phyloP scores from a whole-genome alignment of 768 basidiomycete genomes.

The Amylocystis lapponica region DNA sequence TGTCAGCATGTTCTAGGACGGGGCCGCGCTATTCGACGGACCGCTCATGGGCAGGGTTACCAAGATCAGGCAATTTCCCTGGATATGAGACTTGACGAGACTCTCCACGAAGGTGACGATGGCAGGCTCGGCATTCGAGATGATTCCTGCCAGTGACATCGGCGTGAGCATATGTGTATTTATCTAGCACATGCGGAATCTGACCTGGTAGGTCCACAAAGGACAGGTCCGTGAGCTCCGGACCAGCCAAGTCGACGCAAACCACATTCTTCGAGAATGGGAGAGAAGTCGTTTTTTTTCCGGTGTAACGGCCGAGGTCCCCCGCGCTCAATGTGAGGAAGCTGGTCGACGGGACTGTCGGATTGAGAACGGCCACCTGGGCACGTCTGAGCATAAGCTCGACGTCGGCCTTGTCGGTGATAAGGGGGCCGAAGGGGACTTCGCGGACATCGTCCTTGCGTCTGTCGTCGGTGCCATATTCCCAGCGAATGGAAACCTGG shows the following conservation, averaged over 20 bases:
- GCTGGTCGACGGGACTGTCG: conserved; percentile 25
- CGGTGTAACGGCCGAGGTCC: background rate
- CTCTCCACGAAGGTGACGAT: conserved; percentile 40
- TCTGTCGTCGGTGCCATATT: conserved; percentile 29
- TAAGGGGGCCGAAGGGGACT: conserved; percentile 34
- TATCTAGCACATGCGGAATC: background rate
- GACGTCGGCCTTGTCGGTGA: conserved; percentile 39
- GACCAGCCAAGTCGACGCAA: conserved; percentile 21
- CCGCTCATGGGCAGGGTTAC: conserved; percentile 51
- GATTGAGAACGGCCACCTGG: conserved; percentile 54
- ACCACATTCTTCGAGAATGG: conserved; percentile 22
- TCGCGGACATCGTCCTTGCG: conserved; percentile 20
- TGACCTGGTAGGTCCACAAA: conserved; percentile 24
- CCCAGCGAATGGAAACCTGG: conserved; percentile 39
- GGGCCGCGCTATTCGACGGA: conserved; percentile 13
- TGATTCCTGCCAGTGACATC: conserved; percentile 27
- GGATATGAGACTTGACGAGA: conserved; percentile 44
- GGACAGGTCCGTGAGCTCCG: conserved; percentile 20
- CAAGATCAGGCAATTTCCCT: conserved; percentile 47
- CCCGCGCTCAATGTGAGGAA: conserved; percentile 8
- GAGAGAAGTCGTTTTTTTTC: background rate
- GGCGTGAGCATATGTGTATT: background rate
- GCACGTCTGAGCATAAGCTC: conserved; percentile 55
- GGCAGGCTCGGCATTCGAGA: conserved; percentile 41
- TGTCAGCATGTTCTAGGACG: background rate